These are phyloP conservation scores for Lathyrus aphaca DNA, from an alignment of 306 rosid genomes.

Conservation along the genomic window DNA sequence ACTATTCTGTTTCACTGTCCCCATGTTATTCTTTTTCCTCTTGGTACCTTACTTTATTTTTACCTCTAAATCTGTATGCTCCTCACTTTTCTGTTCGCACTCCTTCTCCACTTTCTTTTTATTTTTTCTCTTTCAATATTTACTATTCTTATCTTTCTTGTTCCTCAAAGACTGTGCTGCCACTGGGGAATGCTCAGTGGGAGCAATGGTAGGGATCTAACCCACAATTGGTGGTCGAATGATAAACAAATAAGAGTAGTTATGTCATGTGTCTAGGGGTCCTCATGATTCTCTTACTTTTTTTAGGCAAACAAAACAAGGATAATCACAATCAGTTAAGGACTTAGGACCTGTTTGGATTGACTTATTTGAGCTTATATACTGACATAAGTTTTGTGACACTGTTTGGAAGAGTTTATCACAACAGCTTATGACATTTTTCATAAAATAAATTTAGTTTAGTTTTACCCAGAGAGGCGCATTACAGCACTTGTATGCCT, in stretches of 20 bases:
- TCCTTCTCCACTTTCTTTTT: not conserved
- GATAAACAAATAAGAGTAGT: not conserved
- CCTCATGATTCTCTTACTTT: not conserved
- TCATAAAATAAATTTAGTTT: no score
- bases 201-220: not conserved
- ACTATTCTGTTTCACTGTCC: conserved; percentile 1
- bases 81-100: not conserved
- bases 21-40: not conserved
- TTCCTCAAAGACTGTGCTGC: not conserved
- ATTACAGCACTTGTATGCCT: no score
- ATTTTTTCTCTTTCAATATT: not conserved
- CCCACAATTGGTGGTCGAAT: not conserved
- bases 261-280: not conserved
- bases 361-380: no score
- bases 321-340: conserved; percentile 14
- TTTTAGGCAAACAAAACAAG: not conserved
- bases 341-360: not conserved
- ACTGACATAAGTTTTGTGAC: no score
- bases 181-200: conserved; percentile 4
- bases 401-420: no score
- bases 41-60: not conserved
- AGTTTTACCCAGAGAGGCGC: no score
- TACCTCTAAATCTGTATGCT: not conserved
- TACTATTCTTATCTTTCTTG: not conserved
- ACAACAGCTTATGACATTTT: no score